A percentile compares a stretch with the other conserved stretches of the same genome.
These are phyloP conservation scores for Posidonia australis DNA, from an alignment of 106 monocot species.

Conservation along the genomic window DNA sequence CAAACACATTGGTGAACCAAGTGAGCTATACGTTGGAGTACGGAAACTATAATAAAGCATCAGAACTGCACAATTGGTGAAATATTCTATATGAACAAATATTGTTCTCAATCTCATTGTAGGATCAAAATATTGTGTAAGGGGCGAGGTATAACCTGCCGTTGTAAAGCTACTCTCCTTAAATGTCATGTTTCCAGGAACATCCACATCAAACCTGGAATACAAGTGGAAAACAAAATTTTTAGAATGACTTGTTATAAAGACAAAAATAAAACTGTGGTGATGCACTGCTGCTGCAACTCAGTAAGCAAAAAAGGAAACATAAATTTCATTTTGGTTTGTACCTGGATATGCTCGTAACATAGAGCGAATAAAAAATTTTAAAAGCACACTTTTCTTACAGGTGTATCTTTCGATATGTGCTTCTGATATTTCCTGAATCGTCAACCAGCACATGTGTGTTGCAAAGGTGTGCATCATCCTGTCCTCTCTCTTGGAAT, in stretches of 20 bases:
- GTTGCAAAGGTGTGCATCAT: conserved; percentile 58
- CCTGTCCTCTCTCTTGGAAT: conserved; percentile 89
- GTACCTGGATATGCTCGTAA: no score
- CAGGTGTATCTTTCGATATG: conserved; percentile 85
- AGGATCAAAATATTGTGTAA: not conserved
- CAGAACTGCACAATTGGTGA: no score
- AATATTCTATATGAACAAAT: not conserved
- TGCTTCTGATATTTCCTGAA: conserved; percentile 59
- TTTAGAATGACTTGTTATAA: not conserved
- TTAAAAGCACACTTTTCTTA: conserved; percentile 24
- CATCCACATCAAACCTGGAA: conserved; percentile 93
- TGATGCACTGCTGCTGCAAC: not conserved
- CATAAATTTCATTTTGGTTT: no score
- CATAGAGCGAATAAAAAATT: no score
- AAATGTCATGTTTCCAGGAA: conserved; percentile 86
- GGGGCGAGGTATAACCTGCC: conserved; percentile 33
- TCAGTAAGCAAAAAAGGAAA: no score
- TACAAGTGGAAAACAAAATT: not conserved
- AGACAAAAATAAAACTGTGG: not conserved
- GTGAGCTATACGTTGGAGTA: no score
- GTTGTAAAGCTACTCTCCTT: conserved; percentile 75
- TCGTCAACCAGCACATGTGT: conserved; percentile 90
- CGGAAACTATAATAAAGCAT: no score
- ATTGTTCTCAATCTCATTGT: not conserved
- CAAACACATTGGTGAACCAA: no score